A percentile compares a stretch with the other conserved stretches of the same genome.
Conservation (phyloP, 106 monocot genomes). For the Ottelia alismoides region DNA sequence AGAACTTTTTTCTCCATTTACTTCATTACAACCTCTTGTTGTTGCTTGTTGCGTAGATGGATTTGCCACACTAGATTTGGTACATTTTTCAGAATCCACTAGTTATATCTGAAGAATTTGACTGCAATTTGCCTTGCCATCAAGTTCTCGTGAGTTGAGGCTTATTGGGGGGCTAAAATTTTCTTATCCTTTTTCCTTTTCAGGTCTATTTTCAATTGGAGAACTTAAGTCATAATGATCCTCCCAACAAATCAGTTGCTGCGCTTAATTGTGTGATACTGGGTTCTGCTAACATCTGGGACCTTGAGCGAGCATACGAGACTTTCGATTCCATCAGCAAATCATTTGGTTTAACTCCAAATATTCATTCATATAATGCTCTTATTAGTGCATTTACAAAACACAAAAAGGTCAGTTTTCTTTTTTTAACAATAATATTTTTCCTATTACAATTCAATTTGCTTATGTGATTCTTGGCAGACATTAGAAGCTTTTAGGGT, state of each 20-base stretch:
- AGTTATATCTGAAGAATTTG: no score
- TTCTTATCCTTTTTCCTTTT: no score
- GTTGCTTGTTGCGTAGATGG: conserved; percentile 85
- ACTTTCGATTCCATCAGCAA: conserved; percentile 78
- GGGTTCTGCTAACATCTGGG: conserved; percentile 98
- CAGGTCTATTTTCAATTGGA: conserved; percentile 94
- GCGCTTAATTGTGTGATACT: conserved; percentile 91
- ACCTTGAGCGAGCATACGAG: conserved; percentile 88
- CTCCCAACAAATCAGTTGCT: conserved; percentile 81
- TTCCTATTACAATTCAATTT: background rate
- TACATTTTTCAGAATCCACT: no score
- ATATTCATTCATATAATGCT: conserved; percentile 95
- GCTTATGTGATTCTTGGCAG: conserved; percentile 18
- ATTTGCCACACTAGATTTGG: conserved; percentile 81
- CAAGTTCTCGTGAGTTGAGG: no score
- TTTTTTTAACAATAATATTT: no score
- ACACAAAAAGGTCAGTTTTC: conserved; percentile 55
- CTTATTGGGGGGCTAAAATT: no score
- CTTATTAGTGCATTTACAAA: conserved; percentile 82
- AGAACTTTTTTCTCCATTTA: conserved; percentile 80
- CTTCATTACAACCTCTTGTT: conserved; percentile 76
- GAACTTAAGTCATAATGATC: conserved; percentile 45
- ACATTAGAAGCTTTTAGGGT: conserved; percentile 78
- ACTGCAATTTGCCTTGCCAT: no score
- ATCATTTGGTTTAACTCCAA: conserved; percentile 60